Evolutionary conservation across 495 filamentous ascomycete species (phyloP).

Genomic region (Astrothelium macrocarpum): DNA sequence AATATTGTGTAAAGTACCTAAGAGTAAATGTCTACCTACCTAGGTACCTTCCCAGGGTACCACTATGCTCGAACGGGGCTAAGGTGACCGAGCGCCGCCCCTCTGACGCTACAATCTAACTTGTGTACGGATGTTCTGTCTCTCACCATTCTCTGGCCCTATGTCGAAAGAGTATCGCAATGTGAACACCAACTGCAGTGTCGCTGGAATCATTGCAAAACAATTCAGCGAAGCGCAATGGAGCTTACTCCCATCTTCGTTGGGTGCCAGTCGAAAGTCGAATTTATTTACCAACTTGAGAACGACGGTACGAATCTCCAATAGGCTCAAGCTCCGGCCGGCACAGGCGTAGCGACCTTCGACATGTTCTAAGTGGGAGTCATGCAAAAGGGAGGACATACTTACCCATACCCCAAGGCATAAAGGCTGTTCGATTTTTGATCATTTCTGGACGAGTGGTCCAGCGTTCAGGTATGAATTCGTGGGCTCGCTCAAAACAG

Average conservation of each 20-base stretch:
- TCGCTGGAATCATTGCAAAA: too few relatives aligned
- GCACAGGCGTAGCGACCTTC: slow-evolving; percentile 35
- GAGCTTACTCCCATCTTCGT: slow-evolving; percentile 36
- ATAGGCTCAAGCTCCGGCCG: slow-evolving; percentile 43
- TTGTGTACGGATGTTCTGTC: too few relatives aligned
- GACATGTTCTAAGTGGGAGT: not conserved
- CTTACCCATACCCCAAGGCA: slow-evolving; percentile 38
- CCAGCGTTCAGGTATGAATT: slow-evolving; percentile 51
- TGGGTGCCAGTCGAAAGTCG: slow-evolving; percentile 34
- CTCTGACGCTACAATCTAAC: too few relatives aligned
- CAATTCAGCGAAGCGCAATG: too few relatives aligned
- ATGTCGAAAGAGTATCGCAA: too few relatives aligned
- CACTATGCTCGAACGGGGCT: too few relatives aligned
- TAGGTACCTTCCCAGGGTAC: too few relatives aligned
- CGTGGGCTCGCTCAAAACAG: slow-evolving; percentile 29
- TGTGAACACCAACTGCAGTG: too few relatives aligned
- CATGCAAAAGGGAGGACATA: not conserved
- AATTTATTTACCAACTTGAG: slow-evolving; percentile 37
- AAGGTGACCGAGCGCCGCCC: too few relatives aligned
- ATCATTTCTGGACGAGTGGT: slow-evolving; percentile 36
- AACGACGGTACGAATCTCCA: slow-evolving; percentile 40
- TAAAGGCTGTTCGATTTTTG: slow-evolving; percentile 38
- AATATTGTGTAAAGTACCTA: too few relatives aligned
- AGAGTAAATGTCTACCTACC: too few relatives aligned
- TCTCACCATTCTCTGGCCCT: too few relatives aligned